Percentiles rank a stretch among this genome's conserved stretches.
phyloP scores from a whole-genome alignment of 2,329 filamentous ascomycete genomes.

The Stachybotrys chlorohalonatus region DNA sequence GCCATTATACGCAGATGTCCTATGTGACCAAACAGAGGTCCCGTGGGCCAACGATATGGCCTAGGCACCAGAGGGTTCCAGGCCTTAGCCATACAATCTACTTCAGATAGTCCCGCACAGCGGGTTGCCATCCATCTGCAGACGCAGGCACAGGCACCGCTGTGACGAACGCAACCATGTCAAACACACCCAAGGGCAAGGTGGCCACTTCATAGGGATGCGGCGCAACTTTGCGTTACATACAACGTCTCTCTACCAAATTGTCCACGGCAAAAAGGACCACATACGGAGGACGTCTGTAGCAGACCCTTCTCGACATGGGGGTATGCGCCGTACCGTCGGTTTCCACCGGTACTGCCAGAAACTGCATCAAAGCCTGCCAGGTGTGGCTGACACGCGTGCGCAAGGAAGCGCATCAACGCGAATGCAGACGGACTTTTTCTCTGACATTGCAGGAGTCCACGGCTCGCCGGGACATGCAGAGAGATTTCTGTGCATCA shows the following conservation, averaged over 20 bases:
- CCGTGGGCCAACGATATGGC: not conserved
- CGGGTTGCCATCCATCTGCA: not conserved
- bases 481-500: too few species aligned
- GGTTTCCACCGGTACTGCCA: not conserved
- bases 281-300: too few species aligned
- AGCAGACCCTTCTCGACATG: too few species aligned
- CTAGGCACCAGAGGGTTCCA: not conserved
- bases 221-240: not conserved
- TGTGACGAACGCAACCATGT: not conserved
- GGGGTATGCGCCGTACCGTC: not conserved
- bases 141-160: not conserved
- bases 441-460: too few species aligned
- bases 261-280: too few species aligned
- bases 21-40: not conserved
- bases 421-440: too few species aligned
- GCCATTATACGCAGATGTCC: too few species aligned
- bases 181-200: not conserved
- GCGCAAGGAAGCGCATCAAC: not conserved
- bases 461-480: too few species aligned
- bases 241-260: not conserved
- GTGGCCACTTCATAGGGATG: not conserved
- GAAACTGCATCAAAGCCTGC: not conserved
- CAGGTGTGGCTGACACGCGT: not conserved
- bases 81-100: not conserved
- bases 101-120: not conserved